phyloP scores from a whole-genome alignment of 805 yeast genomes.

The Suhomyces canberraensis region DNA sequence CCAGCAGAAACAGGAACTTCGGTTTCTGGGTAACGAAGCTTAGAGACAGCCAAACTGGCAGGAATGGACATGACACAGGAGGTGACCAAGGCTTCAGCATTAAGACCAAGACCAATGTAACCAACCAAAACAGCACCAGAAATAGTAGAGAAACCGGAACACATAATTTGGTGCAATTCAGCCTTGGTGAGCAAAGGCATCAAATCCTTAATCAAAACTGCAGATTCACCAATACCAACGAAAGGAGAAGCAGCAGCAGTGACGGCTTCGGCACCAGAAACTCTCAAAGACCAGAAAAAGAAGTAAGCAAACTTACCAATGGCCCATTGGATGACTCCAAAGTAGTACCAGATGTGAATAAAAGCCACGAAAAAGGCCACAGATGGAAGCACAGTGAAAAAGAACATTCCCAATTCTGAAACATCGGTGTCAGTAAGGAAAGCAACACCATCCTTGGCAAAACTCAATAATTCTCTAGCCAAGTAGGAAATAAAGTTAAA shows the following conservation, averaged over 20 bases:
- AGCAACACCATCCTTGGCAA: conserved; percentile 60
- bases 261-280: conserved; percentile 63
- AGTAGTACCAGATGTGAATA: conserved; percentile 57
- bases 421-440: conserved; percentile 46
- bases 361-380: conserved; percentile 63
- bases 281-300: conserved; percentile 57
- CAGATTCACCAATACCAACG: conserved; percentile 64
- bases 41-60: conserved; percentile 58
- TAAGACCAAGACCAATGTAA: conserved; percentile 60
- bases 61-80: conserved; percentile 71
- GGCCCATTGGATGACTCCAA: conserved; percentile 58
- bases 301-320: conserved; percentile 54
- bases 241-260: conserved; percentile 68
- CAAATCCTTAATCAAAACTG: conserved; percentile 57
- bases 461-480: conserved; percentile 55
- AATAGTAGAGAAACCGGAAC: conserved; percentile 62
- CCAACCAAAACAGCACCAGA: conserved; percentile 63
- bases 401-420: conserved; percentile 44
- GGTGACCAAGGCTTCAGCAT: conserved; percentile 60
- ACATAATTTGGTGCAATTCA: conserved; percentile 60
- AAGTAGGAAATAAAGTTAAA: conserved; percentile 58
- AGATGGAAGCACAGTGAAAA: conserved; percentile 59
- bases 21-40: conserved; percentile 57
- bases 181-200: conserved; percentile 57
- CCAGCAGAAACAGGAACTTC: conserved; percentile 53